These are phyloP conservation scores for Paratinospora sagittata DNA, from an alignment of 164 flowering plant species.

Conservation along the genomic window DNA sequence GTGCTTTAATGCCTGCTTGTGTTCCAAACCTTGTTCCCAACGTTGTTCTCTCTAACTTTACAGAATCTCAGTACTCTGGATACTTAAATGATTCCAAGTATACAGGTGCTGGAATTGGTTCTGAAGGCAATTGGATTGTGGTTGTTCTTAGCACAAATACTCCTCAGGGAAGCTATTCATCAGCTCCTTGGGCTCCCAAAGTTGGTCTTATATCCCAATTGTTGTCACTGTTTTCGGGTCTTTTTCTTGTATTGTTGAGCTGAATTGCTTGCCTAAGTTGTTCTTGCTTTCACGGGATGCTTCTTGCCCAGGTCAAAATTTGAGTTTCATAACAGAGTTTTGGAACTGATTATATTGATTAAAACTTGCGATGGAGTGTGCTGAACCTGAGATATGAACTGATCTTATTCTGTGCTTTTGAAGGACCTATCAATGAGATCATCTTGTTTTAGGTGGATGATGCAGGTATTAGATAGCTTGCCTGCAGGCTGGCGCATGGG, in stretches of 20 bases:
- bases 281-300: background rate
- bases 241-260: slow-evolving; percentile 12
- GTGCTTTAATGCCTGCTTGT: slow-evolving; percentile 62
- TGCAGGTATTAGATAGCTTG: background rate
- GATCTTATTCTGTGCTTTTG: background rate
- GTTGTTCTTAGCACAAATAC: slow-evolving; percentile 50
- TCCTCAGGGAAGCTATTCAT: slow-evolving; percentile 36
- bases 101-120: slow-evolving; percentile 50
- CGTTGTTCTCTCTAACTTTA: slow-evolving; percentile 63
- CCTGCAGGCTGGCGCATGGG: background rate
- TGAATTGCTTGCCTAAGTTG: background rate
- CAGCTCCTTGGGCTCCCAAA: slow-evolving; percentile 22
- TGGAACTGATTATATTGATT: background rate
- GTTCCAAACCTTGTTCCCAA: slow-evolving; percentile 47
- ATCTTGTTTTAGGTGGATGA: background rate
- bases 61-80: slow-evolving; percentile 46
- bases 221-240: slow-evolving; percentile 19
- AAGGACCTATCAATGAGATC: background rate
- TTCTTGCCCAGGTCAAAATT: background rate
- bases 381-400: background rate
- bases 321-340: slow-evolving; percentile 1
- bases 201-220: slow-evolving; percentile 16
- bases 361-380: too few species aligned
- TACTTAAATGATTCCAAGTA: slow-evolving; percentile 45
- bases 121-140: slow-evolving; percentile 62